Percentiles rank a stretch among this genome's conserved stretches.
Evolutionary conservation across 2,329 filamentous ascomycete species (phyloP).

Genomic region (Scleromitrula shiraiana): DNA sequence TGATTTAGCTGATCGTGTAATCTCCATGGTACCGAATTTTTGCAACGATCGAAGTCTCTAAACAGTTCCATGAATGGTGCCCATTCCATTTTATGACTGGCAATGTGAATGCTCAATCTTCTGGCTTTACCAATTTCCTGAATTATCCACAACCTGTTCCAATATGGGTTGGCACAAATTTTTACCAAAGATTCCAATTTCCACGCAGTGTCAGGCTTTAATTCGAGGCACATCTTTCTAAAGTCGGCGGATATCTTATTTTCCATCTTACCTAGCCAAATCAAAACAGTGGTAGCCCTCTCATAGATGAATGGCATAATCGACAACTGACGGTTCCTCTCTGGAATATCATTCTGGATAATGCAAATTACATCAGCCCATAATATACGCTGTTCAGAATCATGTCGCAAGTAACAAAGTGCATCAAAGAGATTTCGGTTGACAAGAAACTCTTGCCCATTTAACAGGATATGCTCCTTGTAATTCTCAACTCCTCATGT

Average conservation of each 20-base stretch:
- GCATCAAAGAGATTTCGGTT: constrained; percentile 8
- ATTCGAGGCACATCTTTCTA: background rate
- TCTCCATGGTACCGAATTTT: constrained; percentile 13
- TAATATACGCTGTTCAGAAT: background rate
- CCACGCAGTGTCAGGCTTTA: background rate
- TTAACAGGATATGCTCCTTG: constrained; percentile 15
- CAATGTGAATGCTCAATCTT: constrained; percentile 22
- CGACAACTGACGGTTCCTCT: constrained; percentile 9
- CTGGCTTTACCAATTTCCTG: constrained; percentile 26
- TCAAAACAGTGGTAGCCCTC: constrained; percentile 7
- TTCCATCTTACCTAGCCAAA: constrained; percentile 6
- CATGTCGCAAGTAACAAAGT: background rate
- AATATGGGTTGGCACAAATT: constrained; percentile 17
- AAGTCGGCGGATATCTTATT: background rate
- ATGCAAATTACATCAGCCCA: constrained; percentile 15
- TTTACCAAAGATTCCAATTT: background rate
- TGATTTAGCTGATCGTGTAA: constrained; percentile 16
- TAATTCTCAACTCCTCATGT: constrained; percentile 16
- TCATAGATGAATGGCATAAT: constrained; percentile 13
- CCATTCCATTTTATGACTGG: constrained; percentile 9
- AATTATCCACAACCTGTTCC: constrained; percentile 23
- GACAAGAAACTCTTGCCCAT: constrained; percentile 10
- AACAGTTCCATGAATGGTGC: background rate
- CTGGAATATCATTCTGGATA: constrained; percentile 11
- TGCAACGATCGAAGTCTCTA: background rate